Evolutionary conservation across 768 basidiomycete species (phyloP).

Genomic region (Cystobasidium onofrii): DNA sequence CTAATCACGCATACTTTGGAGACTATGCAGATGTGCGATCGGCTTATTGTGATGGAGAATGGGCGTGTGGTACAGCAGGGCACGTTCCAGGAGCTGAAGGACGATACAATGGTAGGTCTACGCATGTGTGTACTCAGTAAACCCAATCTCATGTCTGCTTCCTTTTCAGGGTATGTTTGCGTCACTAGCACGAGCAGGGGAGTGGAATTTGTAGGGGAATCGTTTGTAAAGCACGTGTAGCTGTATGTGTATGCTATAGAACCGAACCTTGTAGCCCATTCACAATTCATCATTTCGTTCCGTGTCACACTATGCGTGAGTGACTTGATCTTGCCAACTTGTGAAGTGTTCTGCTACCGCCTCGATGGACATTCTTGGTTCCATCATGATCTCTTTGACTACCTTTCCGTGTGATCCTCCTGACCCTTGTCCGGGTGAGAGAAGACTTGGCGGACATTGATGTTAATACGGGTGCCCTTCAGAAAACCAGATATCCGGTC

Average conservation of each 20-base stretch:
- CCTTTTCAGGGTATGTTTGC: slow-evolving; percentile 12
- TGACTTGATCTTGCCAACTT: too few species aligned
- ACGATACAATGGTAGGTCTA: not conserved
- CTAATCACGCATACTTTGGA: slow-evolving; percentile 89
- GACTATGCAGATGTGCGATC: slow-evolving; percentile 86
- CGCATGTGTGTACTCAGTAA: too few species aligned
- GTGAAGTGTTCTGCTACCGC: too few species aligned
- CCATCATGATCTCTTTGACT: too few species aligned
- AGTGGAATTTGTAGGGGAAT: slow-evolving; percentile 24
- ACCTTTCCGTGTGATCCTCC: not conserved
- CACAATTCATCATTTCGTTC: too few species aligned
- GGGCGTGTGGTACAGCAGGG: slow-evolving; percentile 54
- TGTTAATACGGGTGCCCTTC: not conserved
- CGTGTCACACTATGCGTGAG: too few species aligned
- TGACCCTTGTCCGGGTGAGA: not conserved
- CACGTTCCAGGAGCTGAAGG: slow-evolving; percentile 12
- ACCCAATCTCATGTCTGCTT: not conserved
- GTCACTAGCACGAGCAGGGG: slow-evolving; percentile 17
- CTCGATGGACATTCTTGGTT: too few species aligned
- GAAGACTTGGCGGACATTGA: slow-evolving; percentile 5
- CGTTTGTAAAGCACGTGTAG: not conserved
- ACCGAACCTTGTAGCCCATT: not conserved
- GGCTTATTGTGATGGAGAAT: slow-evolving; percentile 70
- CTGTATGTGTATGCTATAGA: not conserved
- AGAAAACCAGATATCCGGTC: not conserved